A percentile compares a stretch with the other conserved stretches of the same genome.
phyloP scores from a whole-genome alignment of 805 yeast species.

The Myxozyma geophila region DNA sequence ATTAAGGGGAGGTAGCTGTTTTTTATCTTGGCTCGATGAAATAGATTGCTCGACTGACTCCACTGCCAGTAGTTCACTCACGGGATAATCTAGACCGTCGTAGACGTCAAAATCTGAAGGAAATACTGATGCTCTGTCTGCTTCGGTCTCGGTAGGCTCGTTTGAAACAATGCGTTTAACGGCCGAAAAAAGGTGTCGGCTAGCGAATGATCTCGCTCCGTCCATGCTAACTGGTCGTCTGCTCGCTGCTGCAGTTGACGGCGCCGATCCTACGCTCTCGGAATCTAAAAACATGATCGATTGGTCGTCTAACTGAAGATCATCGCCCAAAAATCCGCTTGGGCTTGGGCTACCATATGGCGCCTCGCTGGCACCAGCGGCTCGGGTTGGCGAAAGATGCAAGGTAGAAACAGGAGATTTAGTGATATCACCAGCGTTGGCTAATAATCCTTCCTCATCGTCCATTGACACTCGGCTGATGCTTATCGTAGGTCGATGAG shows the following conservation, averaged over 20 bases:
- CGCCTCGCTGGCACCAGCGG: not conserved
- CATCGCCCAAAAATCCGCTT: not conserved
- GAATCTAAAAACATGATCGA: not conserved
- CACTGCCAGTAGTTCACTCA: not conserved
- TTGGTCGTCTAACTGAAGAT: not conserved
- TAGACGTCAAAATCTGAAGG: not conserved
- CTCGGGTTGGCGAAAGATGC: conserved; percentile 3
- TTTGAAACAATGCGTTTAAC: conserved; percentile 17
- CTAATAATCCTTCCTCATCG: conserved; percentile 5
- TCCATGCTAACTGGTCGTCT: conserved; percentile 3
- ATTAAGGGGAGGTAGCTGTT: conserved; percentile 6
- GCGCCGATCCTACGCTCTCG: not conserved
- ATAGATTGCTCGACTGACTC: not conserved
- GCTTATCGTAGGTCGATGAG: not conserved
- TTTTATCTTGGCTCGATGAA: not conserved
- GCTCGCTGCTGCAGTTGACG: not conserved
- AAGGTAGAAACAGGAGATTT: not conserved
- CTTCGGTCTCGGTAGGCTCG: not conserved
- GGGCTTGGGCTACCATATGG: not conserved
- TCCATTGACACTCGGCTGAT: not conserved
- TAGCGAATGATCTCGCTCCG: not conserved
- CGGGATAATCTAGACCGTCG: conserved; percentile 5
- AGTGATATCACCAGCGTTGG: not conserved
- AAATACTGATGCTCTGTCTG: not conserved
- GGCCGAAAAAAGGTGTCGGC: conserved; percentile 9